Evolutionary conservation across 257 asterid species (phyloP).

Genomic region (Rubia yunnanensis): DNA sequence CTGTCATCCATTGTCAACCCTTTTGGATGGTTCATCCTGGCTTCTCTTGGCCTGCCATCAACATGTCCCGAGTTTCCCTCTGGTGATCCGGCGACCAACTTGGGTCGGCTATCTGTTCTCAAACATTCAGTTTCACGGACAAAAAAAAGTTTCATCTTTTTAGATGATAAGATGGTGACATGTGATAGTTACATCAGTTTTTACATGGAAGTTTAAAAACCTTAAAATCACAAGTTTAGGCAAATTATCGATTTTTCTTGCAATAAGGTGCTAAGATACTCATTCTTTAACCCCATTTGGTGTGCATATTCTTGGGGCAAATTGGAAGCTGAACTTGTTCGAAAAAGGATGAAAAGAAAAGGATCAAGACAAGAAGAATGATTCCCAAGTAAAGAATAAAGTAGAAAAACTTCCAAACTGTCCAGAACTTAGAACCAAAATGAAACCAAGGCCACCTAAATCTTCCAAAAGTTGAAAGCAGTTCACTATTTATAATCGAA

Average conservation of each 20-base stretch:
- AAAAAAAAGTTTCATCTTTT: not conserved
- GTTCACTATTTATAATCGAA: slow-evolving; percentile 14
- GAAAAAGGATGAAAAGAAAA: not conserved
- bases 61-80: slow-evolving; percentile 90
- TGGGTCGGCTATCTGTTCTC: slow-evolving; percentile 80
- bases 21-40: slow-evolving; percentile 84
- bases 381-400: slow-evolving; percentile 38
- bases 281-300: not conserved
- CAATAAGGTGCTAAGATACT: not conserved
- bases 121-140: slow-evolving; percentile 5
- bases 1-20: slow-evolving; percentile 71
- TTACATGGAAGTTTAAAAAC: too few relatives aligned
- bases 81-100: slow-evolving; percentile 77
- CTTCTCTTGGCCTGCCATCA: slow-evolving; percentile 85
- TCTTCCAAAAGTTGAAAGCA: slow-evolving; percentile 32
- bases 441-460: slow-evolving; percentile 32
- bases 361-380: slow-evolving; percentile 8
- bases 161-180: not conserved
- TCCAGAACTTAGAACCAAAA: slow-evolving; percentile 13
- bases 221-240: not conserved
- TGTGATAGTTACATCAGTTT: not conserved
- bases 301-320: not conserved
- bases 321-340: not conserved
- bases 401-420: slow-evolving; percentile 16
- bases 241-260: not conserved